These are phyloP conservation scores for Amanita rimosa DNA, from an alignment of 768 basidiomycete species.

Conservation along the genomic window DNA sequence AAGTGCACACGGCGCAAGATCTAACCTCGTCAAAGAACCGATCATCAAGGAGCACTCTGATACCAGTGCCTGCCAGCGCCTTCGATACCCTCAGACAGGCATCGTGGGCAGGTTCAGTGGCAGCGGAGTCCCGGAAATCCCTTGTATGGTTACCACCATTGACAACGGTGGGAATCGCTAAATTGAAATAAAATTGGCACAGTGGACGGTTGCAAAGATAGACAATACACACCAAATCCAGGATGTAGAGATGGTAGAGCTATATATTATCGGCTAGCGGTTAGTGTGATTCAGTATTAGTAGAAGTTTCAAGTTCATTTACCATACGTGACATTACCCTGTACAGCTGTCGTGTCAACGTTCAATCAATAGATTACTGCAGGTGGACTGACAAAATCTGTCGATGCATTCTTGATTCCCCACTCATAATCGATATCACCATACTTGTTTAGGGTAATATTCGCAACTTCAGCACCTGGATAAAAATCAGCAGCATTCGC, in stretches of 20 bases:
- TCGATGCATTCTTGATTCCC: slow-evolving; percentile 63
- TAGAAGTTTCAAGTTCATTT: slow-evolving; percentile 6
- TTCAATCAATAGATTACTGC: neutral
- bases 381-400: slow-evolving; percentile 58
- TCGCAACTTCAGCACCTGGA: slow-evolving; percentile 54
- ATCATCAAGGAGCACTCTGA: slow-evolving; percentile 61
- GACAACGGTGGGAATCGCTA: slow-evolving; percentile 67
- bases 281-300: neutral
- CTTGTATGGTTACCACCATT: slow-evolving; percentile 74
- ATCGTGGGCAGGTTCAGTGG: slow-evolving; percentile 48
- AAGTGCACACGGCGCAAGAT: neutral
- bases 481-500: neutral
- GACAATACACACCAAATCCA: slow-evolving; percentile 37
- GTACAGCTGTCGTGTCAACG: neutral
- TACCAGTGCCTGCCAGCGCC: slow-evolving; percentile 58
- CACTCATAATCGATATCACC: slow-evolving; percentile 53
- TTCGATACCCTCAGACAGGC: slow-evolving; percentile 60
- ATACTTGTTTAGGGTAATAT: slow-evolving; percentile 47
- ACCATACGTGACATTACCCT: slow-evolving; percentile 78
- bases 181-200: neutral
- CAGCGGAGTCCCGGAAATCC: slow-evolving; percentile 54
- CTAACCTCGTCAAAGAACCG: slow-evolving; percentile 46
- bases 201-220: slow-evolving; percentile 5
- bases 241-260: slow-evolving; percentile 65
- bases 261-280: slow-evolving; percentile 11